Evolutionary conservation across 306 rosid species (phyloP).

Genomic region (Medicago arabica): DNA sequence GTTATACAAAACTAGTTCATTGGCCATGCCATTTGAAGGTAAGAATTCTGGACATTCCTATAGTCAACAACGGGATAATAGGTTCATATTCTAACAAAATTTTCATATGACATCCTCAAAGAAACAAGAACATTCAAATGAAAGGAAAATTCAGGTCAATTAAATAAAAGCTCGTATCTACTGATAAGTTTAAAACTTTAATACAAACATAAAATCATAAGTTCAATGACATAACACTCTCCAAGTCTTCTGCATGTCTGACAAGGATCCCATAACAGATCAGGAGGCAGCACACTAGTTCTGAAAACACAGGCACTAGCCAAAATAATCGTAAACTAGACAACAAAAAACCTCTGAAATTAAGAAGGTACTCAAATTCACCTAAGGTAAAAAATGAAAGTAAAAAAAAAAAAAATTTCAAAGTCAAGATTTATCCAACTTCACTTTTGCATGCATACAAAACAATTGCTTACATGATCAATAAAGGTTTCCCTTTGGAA

Average conservation of each 20-base stretch:
- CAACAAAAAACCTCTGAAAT: constrained; percentile 9
- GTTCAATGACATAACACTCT: constrained; percentile 9
- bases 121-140: background rate
- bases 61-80: constrained; percentile 7
- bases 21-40: constrained; percentile 1
- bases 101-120: constrained; percentile 2
- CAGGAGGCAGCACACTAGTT: constrained; percentile 9
- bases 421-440: constrained; percentile 13
- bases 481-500: constrained; percentile 14
- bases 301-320: constrained; percentile 3
- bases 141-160: constrained; percentile 17
- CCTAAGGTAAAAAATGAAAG: background rate
- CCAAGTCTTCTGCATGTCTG: background rate
- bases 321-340: background rate
- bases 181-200: background rate
- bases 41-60: constrained; percentile 12
- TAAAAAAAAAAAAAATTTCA: background rate
- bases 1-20: constrained; percentile 37
- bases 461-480: constrained; percentile 10
- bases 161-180: background rate
- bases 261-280: constrained; percentile 9
- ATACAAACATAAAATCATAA: background rate
- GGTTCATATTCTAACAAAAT: constrained; percentile 26
- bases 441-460: constrained; percentile 27
- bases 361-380: background rate